Conservation (phyloP, 192 early-diverging fungal genomes). For the Entomortierella lignicola region DNA sequence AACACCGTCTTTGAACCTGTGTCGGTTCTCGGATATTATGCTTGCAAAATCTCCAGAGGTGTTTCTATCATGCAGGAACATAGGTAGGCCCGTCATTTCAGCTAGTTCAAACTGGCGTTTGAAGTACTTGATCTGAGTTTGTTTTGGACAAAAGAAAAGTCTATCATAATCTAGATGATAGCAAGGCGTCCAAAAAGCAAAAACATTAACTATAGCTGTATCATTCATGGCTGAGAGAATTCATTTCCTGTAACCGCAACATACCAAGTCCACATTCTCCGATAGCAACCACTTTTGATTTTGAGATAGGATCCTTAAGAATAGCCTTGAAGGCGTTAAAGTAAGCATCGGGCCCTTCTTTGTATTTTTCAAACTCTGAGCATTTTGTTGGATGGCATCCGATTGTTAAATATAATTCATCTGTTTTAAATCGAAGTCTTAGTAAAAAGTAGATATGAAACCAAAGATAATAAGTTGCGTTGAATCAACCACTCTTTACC, state of each 20-base stretch:
- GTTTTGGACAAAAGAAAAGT: slow-evolving; percentile 80
- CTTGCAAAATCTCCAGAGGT: slow-evolving; percentile 59
- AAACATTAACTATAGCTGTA: no score
- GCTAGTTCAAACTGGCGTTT: slow-evolving; percentile 82
- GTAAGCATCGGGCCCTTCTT: slow-evolving; percentile 71
- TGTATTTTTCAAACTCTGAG: slow-evolving; percentile 70
- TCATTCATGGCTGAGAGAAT: no score
- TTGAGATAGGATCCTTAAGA: slow-evolving; percentile 39
- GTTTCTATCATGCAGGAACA: slow-evolving; percentile 93
- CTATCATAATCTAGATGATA: slow-evolving; percentile 85
- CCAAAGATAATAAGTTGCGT: no score
- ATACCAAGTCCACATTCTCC: slow-evolving; percentile 90
- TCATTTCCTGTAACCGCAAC: no score
- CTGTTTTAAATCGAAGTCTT: slow-evolving; percentile 8
- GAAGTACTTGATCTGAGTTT: slow-evolving; percentile 82
- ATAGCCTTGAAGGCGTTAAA: slow-evolving; percentile 62
- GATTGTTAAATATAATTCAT: slow-evolving; percentile 73
- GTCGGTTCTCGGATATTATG: slow-evolving; percentile 64
- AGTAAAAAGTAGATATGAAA: no score
- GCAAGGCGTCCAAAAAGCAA: no score
- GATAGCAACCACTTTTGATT: slow-evolving; percentile 82
- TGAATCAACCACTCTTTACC: slow-evolving; percentile 27
- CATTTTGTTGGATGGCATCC: slow-evolving; percentile 88
- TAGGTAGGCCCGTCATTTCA: slow-evolving; percentile 77
- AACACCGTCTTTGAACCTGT: slow-evolving; percentile 74